Conservation (phyloP, 129 eudicot species). For the Flaveria robusta region DNA sequence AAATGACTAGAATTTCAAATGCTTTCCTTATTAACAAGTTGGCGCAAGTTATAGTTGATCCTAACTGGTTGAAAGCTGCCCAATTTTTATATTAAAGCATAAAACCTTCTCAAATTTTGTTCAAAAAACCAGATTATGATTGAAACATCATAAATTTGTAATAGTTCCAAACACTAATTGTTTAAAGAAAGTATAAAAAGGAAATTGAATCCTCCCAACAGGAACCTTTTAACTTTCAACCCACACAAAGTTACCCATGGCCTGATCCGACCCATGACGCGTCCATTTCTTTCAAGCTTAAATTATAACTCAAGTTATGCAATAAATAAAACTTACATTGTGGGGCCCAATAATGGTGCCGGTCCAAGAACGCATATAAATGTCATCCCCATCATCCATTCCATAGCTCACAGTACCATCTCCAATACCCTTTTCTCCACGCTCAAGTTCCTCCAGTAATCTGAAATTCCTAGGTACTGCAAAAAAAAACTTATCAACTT, state of each 20-base stretch:
- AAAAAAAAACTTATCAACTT: conserved; percentile 15
- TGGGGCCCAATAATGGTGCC: conserved; percentile 92
- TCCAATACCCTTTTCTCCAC: conserved; percentile 92
- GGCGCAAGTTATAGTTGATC: too few species aligned
- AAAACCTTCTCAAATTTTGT: too few species aligned
- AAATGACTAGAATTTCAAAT: too few species aligned
- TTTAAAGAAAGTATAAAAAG: too few species aligned
- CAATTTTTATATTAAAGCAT: too few species aligned
- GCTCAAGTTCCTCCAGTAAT: conserved; percentile 91
- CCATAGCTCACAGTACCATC: conserved; percentile 94
- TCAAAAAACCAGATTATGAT: too few species aligned
- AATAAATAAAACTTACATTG: conserved; percentile 46
- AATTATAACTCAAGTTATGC: conserved; percentile 7
- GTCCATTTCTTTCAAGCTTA: neutral
- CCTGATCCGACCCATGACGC: neutral
- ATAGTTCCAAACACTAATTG: too few species aligned
- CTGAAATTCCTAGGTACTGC: conserved; percentile 89
- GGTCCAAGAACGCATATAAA: conserved; percentile 93
- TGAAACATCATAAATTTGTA: too few species aligned
- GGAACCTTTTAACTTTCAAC: too few species aligned
- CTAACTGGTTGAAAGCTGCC: too few species aligned
- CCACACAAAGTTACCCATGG: neutral
- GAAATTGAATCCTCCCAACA: too few species aligned
- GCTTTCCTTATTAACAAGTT: too few species aligned
- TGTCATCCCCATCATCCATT: conserved; percentile 93